A percentile compares a stretch with the other conserved stretches of the same genome.
phyloP scores from a whole-genome alignment of 352 stramenopile species.

The Globisporangium emineosum region DNA sequence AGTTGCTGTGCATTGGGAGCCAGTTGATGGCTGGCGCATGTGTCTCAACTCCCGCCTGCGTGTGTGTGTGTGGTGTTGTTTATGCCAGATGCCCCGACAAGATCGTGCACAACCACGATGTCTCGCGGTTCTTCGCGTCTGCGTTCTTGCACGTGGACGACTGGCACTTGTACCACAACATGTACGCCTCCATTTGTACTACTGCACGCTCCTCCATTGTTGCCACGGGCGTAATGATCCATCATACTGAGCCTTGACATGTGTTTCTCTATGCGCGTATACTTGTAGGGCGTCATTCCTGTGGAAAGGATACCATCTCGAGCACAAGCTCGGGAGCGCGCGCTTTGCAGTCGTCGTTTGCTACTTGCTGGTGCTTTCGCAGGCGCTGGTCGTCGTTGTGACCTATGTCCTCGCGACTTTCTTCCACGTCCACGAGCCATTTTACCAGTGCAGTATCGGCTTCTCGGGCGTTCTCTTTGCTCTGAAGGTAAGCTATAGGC shows the following conservation, averaged over 20 bases:
- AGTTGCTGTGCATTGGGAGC: neutral
- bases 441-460: slow-evolving; percentile 65
- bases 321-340: slow-evolving; percentile 45
- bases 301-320: slow-evolving; percentile 83
- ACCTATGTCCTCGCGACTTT: slow-evolving; percentile 31
- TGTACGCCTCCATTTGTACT: slow-evolving; percentile 44
- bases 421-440: slow-evolving; percentile 20
- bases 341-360: slow-evolving; percentile 46
- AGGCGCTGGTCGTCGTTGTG: slow-evolving; percentile 51
- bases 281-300: slow-evolving; percentile 64
- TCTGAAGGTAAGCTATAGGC: slow-evolving; percentile 71
- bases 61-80: neutral
- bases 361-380: slow-evolving; percentile 60
- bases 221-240: neutral
- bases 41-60: slow-evolving; percentile 4
- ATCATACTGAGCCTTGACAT: neutral
- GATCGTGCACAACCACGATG: slow-evolving; percentile 36
- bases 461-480: slow-evolving; percentile 80
- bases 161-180: slow-evolving; percentile 90
- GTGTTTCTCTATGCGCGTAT: slow-evolving; percentile 7
- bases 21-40: neutral
- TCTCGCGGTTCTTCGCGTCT: slow-evolving; percentile 54
- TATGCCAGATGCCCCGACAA: slow-evolving; percentile 60
- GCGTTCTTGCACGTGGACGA: slow-evolving; percentile 84
- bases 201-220: neutral